Conservation (phyloP, 1,139 yeast genomes). For the Suhomyces bolitotheri region DNA sequence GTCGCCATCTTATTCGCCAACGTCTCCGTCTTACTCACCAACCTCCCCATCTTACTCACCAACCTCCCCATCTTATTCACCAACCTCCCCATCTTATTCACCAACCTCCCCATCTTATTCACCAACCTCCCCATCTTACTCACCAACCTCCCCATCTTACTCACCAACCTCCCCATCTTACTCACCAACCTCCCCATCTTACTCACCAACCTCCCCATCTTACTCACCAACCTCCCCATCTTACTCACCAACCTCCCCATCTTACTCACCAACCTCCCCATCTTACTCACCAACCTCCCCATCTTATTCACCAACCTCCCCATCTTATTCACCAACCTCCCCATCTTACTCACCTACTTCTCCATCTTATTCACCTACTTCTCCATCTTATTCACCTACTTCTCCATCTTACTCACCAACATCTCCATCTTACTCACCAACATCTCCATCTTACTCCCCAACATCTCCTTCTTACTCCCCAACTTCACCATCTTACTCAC, state of each 20-base stretch:
- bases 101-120: constrained; percentile 74
- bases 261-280: constrained; percentile 65
- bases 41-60: constrained; percentile 78
- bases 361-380: constrained; percentile 60
- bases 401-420: constrained; percentile 55
- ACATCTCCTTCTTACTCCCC: constrained; percentile 74
- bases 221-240: constrained; percentile 65
- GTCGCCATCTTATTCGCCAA: constrained; percentile 72
- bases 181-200: constrained; percentile 54
- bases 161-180: constrained; percentile 71
- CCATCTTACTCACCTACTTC: constrained; percentile 61
- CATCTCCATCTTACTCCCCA: constrained; percentile 69
- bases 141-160: constrained; percentile 75
- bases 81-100: constrained; percentile 68
- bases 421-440: constrained; percentile 58
- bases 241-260: constrained; percentile 68
- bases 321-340: constrained; percentile 61
- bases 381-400: constrained; percentile 62
- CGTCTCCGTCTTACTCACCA: constrained; percentile 71
- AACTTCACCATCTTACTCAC: constrained; percentile 73
- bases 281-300: constrained; percentile 53
- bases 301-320: constrained; percentile 52
- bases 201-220: constrained; percentile 63
- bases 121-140: constrained; percentile 70
- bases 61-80: constrained; percentile 69